Conservation (phyloP, 441 rosid species). For the Corymbia calophylla region DNA sequence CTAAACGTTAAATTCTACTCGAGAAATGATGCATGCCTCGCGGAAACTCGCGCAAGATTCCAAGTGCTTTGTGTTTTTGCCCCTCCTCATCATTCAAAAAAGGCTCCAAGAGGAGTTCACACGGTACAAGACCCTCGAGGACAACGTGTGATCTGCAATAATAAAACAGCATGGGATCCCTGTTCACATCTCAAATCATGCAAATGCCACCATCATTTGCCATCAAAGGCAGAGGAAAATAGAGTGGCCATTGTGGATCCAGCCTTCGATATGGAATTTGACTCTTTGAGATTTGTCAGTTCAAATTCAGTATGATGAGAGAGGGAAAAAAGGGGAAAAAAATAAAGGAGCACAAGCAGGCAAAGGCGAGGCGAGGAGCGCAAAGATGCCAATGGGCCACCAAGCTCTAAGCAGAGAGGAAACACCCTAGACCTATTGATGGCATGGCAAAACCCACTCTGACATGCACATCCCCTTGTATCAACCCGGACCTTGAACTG, state of each 20-base stretch:
- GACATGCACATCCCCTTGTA: background rate
- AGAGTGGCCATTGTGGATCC: conserved; percentile 9
- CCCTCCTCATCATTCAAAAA: background rate
- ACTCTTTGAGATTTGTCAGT: conserved; percentile 33
- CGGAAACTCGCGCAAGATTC: background rate
- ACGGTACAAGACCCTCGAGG: background rate
- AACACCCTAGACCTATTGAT: background rate
- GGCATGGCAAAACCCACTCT: background rate
- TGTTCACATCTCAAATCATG: background rate
- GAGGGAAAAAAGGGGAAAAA: background rate
- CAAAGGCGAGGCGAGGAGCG: conserved; percentile 13
- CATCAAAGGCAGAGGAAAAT: conserved; percentile 13
- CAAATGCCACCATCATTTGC: conserved; percentile 1
- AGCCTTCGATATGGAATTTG: conserved; percentile 42
- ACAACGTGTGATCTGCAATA: background rate
- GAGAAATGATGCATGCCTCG: background rate
- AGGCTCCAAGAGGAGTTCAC: background rate
- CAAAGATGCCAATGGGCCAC: conserved; percentile 24
- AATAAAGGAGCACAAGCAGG: background rate
- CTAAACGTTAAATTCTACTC: background rate
- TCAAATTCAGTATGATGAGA: conserved; percentile 42
- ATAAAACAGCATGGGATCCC: background rate
- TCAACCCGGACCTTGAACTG: background rate
- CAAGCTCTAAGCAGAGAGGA: background rate
- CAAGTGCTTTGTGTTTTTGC: background rate